These are phyloP conservation scores for Evernia prunastri DNA, from an alignment of 495 filamentous ascomycete genomes.

Conservation along the genomic window DNA sequence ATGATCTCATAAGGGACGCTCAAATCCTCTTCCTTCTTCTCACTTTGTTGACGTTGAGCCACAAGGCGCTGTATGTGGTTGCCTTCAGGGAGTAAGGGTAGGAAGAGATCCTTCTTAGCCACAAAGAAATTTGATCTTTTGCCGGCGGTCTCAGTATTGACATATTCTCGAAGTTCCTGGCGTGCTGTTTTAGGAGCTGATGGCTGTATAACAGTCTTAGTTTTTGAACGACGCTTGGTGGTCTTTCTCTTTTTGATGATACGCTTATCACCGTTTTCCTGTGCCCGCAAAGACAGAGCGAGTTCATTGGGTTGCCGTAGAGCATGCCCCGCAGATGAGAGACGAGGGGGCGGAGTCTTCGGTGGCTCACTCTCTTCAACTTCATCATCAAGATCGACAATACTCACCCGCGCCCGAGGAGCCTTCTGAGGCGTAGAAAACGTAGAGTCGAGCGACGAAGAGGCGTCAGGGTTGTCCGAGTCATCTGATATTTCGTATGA, in stretches of 20 bases:
- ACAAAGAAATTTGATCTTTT: slow-evolving; percentile 47
- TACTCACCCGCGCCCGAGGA: slow-evolving; percentile 1
- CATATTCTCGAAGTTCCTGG: slow-evolving; percentile 40
- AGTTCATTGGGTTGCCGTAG: slow-evolving; percentile 25
- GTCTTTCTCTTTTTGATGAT: slow-evolving; percentile 11
- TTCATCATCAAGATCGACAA: slow-evolving; percentile 19
- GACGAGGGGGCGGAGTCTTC: slow-evolving; percentile 17
- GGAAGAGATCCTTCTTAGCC: slow-evolving; percentile 45
- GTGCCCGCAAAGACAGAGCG: slow-evolving; percentile 20
- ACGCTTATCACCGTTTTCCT: slow-evolving; percentile 25
- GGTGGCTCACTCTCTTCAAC: slow-evolving; percentile 16
- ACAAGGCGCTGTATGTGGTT: slow-evolving; percentile 48
- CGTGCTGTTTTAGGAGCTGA: slow-evolving; percentile 32
- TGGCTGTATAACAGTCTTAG: slow-evolving; percentile 3
- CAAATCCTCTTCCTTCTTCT: slow-evolving; percentile 6
- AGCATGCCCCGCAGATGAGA: slow-evolving; percentile 25
- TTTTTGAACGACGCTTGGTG: slow-evolving; percentile 3
- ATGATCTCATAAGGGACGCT: slow-evolving; percentile 42
- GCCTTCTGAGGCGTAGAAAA: slow-evolving; percentile 26
- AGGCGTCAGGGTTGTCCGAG: slow-evolving; percentile 12
- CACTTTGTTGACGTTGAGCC: slow-evolving; percentile 19
- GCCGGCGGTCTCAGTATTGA: slow-evolving; percentile 39
- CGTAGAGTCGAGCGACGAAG: slow-evolving; percentile 15
- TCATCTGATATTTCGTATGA: slow-evolving; percentile 28
- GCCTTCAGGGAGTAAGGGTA: slow-evolving; percentile 46